Evolutionary conservation across 495 filamentous ascomycete genomes (phyloP), one percentile per base, ranked within the genome.

Genomic region (Penicillium macrosclerotiorum): DNA sequence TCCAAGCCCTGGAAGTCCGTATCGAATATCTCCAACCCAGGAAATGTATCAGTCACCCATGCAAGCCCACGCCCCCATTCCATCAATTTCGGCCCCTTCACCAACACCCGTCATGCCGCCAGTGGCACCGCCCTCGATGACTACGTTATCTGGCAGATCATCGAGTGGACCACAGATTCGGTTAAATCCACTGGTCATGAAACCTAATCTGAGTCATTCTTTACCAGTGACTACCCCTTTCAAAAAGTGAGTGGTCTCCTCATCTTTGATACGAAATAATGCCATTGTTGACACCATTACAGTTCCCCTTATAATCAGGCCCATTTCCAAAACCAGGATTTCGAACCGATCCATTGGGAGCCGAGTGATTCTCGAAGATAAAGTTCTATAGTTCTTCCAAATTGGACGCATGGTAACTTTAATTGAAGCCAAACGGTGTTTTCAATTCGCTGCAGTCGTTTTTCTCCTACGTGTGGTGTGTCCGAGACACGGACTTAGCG

Each of bases 261-360:
- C 7, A 13, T 22, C 13, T 29, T 18, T 27, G n/a, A 60, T 32
- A 33, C 50, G 2, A 53, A n/a, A 48, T 13, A 51, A 51, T 33
- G 68, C 8, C 74, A 73, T 47, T 73, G 81, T 79, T 45, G 71
- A 73, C 31, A 73, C 73, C 5, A 77, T 78, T 49, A 72, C 46
- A 84, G 79, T 51, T 76, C 72, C 18, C 84, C 88, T 18, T 91
- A 87, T 66, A 91, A 91, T 54, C 81, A 82, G 37, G 86, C 86
- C 2, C 89, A 94, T 66, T 92, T 86, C 65, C 83, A 85, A 51
- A 92, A 90, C 56, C 75, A 83, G 42, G 84, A 92, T 54, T 94
- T 94, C 52, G 88, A 91, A 52, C 89, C 89, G 5, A 75, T 75
- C 17, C 70, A 73, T 45, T 75, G 63, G 59, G 68, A 64, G 40